Evolutionary conservation across 169 alveolate genomes (phyloP).

Genomic region (Plasmodium berghei): DNA sequence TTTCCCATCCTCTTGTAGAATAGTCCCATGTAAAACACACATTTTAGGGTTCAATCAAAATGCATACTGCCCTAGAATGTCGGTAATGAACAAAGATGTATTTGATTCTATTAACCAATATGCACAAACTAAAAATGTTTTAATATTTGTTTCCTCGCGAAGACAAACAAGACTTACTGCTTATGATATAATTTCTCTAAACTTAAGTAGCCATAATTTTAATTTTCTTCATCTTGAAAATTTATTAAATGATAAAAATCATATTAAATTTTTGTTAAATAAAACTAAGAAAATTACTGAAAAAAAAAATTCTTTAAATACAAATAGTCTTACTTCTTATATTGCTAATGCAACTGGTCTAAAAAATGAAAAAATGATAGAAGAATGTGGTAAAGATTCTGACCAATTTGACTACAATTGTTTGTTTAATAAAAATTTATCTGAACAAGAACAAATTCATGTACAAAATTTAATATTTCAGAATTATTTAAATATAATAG

Average conservation of each 20-base stretch:
- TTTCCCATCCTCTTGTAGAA: slow-evolving; percentile 98
- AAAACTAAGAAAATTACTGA: not conserved
- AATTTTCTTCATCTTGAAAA: slow-evolving; percentile 53
- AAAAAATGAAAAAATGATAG: not conserved
- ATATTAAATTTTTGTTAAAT: slow-evolving; percentile 62
- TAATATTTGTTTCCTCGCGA: slow-evolving; percentile 97
- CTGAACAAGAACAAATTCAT: slow-evolving; percentile 31
- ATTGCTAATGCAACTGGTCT: not conserved
- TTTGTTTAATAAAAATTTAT: slow-evolving; percentile 22
- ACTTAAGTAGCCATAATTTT: slow-evolving; percentile 42
- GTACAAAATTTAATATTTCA: slow-evolving; percentile 32
- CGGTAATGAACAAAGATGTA: slow-evolving; percentile 81
- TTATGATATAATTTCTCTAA: slow-evolving; percentile 80
- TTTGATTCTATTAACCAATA: slow-evolving; percentile 80
- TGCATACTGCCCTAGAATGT: slow-evolving; percentile 85
- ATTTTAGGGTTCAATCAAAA: slow-evolving; percentile 93
- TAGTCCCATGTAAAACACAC: slow-evolving; percentile 98
- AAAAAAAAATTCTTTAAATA: not conserved
- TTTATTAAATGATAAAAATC: slow-evolving; percentile 72
- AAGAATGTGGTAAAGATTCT: not conserved
- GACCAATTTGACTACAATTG: slow-evolving; percentile 12
- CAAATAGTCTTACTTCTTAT: not conserved
- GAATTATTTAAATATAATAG: slow-evolving; percentile 58
- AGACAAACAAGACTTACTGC: slow-evolving; percentile 99
- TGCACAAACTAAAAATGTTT: slow-evolving; percentile 94